Evolutionary conservation across 2,329 filamentous ascomycete genomes (phyloP), one percentile per base, ranked within the genome.

Genomic region (Sordariomycetes sp.): DNA sequence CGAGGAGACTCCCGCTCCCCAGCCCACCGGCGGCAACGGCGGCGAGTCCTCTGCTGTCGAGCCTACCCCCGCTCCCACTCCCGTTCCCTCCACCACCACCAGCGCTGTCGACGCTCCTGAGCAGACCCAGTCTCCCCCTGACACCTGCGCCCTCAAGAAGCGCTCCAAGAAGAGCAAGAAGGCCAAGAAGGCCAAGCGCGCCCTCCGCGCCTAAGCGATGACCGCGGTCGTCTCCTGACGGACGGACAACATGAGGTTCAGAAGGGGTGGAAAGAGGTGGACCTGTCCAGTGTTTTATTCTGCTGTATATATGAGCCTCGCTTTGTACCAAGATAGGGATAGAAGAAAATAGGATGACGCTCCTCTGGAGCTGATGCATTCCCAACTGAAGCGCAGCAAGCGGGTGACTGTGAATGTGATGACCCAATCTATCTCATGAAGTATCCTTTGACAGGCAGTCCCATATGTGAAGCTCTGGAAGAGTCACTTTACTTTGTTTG

Each of bases 281-380:
- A 11, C 6, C 4, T 33, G 19, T 24, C 21, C 21, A 16, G 8
- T 6, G 8, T 32, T 8, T 24, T 14, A 23, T 33, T 33, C 32
- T 33, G 21, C 16, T 33, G 32, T 33, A 33, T 33, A 33, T 33
- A 33, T 33, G 32, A 27, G 32, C 32, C 32, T 33, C 32, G 21
- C 9, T 31, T 16, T 31, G 9, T 19, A 31, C 18, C 16, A 31
- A n/a, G n/a, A n/a, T n/a, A 31, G 29, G 19, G 17, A 17, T 9
- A 30, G 19, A 35, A 25, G 15, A 30, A n/a, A 16, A 31, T 17
- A 28, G 23, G n/a, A n/a, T n/a, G n/a, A n/a, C n/a, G n/a, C n/a
- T n/a, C n/a, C n/a, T n/a, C n/a, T n/a, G n/a, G n/a, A n/a, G n/a
- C n/a, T n/a, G n/a, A n/a, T n/a, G n/a, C n/a, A n/a, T n/a, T n/a